These are phyloP conservation scores for Vinca minor DNA, from an alignment of 257 asterid species.

Conservation along the genomic window DNA sequence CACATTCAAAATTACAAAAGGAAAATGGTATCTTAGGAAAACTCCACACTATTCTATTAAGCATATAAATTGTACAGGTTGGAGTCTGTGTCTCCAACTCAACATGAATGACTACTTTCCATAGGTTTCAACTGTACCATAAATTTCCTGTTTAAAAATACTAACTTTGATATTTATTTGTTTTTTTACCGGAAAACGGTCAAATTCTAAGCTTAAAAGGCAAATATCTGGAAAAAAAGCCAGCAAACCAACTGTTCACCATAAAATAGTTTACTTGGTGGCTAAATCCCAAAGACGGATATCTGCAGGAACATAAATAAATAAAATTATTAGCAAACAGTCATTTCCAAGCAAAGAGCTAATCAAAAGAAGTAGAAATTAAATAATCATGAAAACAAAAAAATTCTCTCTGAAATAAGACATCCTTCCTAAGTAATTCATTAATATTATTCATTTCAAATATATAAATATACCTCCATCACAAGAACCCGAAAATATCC, in stretches of 20 bases:
- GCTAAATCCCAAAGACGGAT: slow-evolving; percentile 97
- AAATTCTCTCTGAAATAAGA: background rate
- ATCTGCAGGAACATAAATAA: slow-evolving; percentile 41
- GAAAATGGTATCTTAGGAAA: background rate
- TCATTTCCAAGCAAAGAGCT: background rate
- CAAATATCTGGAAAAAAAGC: background rate
- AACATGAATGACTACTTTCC: background rate
- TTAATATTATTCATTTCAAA: background rate
- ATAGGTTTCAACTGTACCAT: background rate
- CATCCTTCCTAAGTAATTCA: background rate
- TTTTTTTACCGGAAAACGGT: no score
- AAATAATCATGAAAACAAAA: background rate
- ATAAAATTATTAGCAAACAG: background rate
- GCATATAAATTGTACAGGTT: background rate
- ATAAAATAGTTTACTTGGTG: slow-evolving; percentile 40
- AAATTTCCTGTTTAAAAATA: no score
- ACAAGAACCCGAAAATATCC: slow-evolving; percentile 89
- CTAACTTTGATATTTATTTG: no score
- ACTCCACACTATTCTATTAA: background rate
- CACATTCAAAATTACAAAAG: background rate
- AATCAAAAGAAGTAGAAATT: background rate
- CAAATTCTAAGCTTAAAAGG: no score
- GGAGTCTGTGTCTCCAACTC: background rate
- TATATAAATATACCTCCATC: slow-evolving; percentile 61
- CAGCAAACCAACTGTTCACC: background rate